Percentiles rank a stretch among this genome's conserved stretches.
phyloP scores from a whole-genome alignment of 108 stramenopile genomes.

The Pelagomonas calceolata region DNA sequence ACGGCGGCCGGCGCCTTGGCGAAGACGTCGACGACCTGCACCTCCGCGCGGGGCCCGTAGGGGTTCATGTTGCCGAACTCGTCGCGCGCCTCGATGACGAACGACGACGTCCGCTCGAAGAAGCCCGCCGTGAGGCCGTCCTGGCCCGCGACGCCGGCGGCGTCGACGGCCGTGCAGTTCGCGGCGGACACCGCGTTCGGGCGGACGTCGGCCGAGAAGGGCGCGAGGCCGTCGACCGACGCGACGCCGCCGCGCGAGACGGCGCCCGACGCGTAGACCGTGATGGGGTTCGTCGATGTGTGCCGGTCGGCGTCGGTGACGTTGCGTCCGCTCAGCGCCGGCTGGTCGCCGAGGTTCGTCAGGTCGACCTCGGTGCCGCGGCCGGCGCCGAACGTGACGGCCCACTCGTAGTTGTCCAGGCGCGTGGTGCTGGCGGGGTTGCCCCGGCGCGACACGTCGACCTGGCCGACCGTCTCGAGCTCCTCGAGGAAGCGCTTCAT shows the following conservation, averaged over 20 bases:
- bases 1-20: neutral
- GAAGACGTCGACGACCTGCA: slow-evolving; percentile 51
- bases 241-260: slow-evolving; percentile 8
- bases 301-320: neutral
- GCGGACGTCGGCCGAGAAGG: slow-evolving; percentile 40
- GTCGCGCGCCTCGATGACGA: slow-evolving; percentile 51
- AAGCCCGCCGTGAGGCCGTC: slow-evolving; percentile 43
- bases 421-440: neutral
- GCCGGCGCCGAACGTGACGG: slow-evolving; percentile 3
- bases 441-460: slow-evolving; percentile 11
- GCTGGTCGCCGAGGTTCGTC: slow-evolving; percentile 38
- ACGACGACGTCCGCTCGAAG: slow-evolving; percentile 29
- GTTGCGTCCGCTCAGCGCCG: slow-evolving; percentile 12
- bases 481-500: slow-evolving; percentile 23
- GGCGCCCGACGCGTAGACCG: slow-evolving; percentile 18
- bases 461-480: slow-evolving; percentile 28
- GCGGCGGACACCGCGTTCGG: slow-evolving; percentile 23
- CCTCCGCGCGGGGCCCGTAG: slow-evolving; percentile 41
- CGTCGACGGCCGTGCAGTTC: slow-evolving; percentile 36
- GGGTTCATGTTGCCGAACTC: slow-evolving; percentile 38
- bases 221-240: slow-evolving; percentile 21
- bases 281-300: neutral
- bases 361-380: slow-evolving; percentile 13
- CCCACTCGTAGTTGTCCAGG: slow-evolving; percentile 8
- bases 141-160: slow-evolving; percentile 23